Percentiles rank a stretch among this genome's conserved stretches.
phyloP scores from a whole-genome alignment of 106 monocot species.

The Chionographis japonica region DNA sequence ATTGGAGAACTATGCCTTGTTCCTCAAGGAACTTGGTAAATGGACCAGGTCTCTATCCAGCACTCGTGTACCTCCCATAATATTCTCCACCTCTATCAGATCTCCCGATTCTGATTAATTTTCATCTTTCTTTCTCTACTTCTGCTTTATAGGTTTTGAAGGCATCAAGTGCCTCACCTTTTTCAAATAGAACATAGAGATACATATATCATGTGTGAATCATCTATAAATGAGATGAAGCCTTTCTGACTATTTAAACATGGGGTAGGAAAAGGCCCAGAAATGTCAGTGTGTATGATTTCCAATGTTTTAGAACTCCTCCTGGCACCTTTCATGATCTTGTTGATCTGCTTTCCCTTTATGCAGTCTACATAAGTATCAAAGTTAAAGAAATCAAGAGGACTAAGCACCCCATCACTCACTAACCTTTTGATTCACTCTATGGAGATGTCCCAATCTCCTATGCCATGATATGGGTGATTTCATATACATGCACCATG shows the following conservation, averaged over 20 bases:
- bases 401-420: too few relatives aligned
- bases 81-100: slow-evolving; percentile 14
- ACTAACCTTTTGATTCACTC: too few relatives aligned
- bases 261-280: too few relatives aligned
- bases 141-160: not conserved
- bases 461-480: slow-evolving; percentile 8
- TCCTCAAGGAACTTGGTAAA: not conserved
- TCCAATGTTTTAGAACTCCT: too few relatives aligned
- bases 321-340: too few relatives aligned
- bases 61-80: not conserved
- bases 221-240: not conserved
- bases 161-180: not conserved
- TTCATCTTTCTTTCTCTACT: not conserved
- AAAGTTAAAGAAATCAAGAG: too few relatives aligned
- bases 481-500: too few relatives aligned
- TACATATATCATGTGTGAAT: not conserved
- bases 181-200: not conserved
- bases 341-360: too few relatives aligned
- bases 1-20: not conserved
- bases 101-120: not conserved
- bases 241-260: not conserved
- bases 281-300: too few relatives aligned
- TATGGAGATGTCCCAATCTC: too few relatives aligned
- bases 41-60: not conserved
- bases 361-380: too few relatives aligned